A percentile compares a stretch with the other conserved stretches of the same genome.
Evolutionary conservation across 352 stramenopile species (phyloP).

Genomic region (Phytophthora fragariaefolia): DNA sequence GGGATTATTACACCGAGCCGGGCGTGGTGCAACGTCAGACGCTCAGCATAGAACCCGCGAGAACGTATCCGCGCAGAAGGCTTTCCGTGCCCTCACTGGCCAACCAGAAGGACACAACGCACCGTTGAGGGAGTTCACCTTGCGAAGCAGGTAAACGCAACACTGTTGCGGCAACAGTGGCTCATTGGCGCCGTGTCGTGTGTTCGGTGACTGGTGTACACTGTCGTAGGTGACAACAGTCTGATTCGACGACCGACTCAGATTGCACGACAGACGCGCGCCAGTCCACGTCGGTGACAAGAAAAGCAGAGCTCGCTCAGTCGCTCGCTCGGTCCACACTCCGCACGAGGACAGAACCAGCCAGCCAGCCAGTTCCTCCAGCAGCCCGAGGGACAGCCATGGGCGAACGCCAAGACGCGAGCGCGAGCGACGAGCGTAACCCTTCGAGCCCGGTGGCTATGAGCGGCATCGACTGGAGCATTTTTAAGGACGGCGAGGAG

Average conservation of each 20-base stretch:
- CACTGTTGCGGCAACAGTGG: too few relatives aligned
- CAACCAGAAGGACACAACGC: conserved; percentile 20
- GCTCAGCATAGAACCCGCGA: conserved; percentile 16
- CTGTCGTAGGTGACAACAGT: conserved; percentile 21
- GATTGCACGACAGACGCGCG: conserved; percentile 29
- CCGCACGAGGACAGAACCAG: neutral
- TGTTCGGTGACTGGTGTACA: conserved; percentile 14
- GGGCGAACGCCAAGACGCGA: conserved; percentile 25
- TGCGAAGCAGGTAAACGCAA: neutral
- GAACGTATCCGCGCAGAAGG: neutral
- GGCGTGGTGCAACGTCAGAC: conserved; percentile 19
- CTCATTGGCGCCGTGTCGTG: too few relatives aligned
- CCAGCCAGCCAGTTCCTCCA: neutral
- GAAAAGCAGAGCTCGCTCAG: conserved; percentile 22
- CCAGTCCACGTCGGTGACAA: conserved; percentile 19
- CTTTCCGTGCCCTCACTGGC: conserved; percentile 1
- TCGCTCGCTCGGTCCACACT: neutral
- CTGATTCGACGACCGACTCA: conserved; percentile 20
- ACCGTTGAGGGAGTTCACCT: conserved; percentile 1
- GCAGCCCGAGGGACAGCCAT: conserved; percentile 6
- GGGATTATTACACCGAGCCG: conserved; percentile 24
- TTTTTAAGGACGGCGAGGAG: conserved; percentile 71
- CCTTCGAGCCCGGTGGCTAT: conserved; percentile 26
- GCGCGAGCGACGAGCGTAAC: conserved; percentile 9
- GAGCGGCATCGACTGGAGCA: conserved; percentile 74